These are phyloP conservation scores for Penicillium rolfsii DNA, from an alignment of 2,329 filamentous ascomycete species.

Conservation along the genomic window DNA sequence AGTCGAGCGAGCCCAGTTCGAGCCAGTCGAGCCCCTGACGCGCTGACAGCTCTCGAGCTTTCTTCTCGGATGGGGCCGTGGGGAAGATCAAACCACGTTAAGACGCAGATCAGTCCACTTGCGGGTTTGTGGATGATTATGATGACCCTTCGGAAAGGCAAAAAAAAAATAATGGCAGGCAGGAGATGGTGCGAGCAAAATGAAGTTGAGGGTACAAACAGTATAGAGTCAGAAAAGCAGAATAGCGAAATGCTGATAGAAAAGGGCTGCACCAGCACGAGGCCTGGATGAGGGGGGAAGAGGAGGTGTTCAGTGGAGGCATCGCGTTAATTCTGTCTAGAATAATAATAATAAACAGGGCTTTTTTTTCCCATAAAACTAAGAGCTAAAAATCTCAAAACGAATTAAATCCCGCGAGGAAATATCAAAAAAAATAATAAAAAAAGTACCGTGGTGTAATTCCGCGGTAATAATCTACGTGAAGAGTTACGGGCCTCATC, in stretches of 20 bases:
- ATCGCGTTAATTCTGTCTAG: neutral
- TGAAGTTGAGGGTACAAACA: neutral
- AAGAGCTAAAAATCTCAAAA: neutral
- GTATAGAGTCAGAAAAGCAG: neutral
- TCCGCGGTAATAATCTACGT: neutral
- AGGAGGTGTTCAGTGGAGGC: conserved; percentile 1
- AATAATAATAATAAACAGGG: neutral
- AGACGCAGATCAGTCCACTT: conserved; percentile 33
- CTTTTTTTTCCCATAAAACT: neutral
- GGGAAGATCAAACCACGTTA: conserved; percentile 34
- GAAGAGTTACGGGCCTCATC: conserved; percentile 3
- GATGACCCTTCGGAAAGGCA: neutral
- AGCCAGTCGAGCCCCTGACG: conserved; percentile 37
- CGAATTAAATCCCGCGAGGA: neutral
- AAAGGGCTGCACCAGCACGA: conserved; percentile 1
- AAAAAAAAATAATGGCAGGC: neutral
- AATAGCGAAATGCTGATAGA: conserved; percentile 2
- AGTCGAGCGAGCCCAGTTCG: neutral
- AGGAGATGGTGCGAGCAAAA: neutral
- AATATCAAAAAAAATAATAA: too few relatives aligned
- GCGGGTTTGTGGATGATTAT: neutral
- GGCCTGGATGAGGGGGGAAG: neutral
- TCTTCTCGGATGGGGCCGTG: conserved; percentile 26
- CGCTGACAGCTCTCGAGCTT: conserved; percentile 43
- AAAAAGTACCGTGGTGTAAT: conserved; percentile 1